These are phyloP conservation scores for Crithidia bombi DNA, from an alignment of 208 protist genomes.

Conservation along the genomic window DNA sequence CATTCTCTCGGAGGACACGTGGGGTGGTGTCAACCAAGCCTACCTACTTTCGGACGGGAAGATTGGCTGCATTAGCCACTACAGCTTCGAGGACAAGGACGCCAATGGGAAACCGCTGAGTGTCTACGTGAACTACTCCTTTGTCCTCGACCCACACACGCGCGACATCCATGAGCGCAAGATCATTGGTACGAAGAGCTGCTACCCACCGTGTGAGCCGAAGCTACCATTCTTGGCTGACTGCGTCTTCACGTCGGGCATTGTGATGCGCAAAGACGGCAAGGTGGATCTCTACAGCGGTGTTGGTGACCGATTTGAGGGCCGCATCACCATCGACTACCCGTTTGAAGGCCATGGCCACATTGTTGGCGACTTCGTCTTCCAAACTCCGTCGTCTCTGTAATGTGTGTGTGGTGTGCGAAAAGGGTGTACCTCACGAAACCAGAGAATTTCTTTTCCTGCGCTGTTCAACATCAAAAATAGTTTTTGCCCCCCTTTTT, in stretches of 20 bases:
- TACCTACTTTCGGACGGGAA: constrained; percentile 46
- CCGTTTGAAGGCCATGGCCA: constrained; percentile 59
- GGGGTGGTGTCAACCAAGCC: constrained; percentile 54
- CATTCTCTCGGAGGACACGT: constrained; percentile 48
- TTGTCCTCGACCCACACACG: constrained; percentile 49
- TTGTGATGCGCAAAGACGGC: constrained; percentile 46
- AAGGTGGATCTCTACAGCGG: constrained; percentile 55
- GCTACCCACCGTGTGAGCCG: constrained; percentile 37
- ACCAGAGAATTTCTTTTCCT: constrained; percentile 31
- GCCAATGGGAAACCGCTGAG: constrained; percentile 38
- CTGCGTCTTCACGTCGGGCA: constrained; percentile 55
- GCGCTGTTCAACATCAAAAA: background rate
- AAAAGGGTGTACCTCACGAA: background rate
- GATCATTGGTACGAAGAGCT: constrained; percentile 48
- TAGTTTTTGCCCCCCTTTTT: background rate
- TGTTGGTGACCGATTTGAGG: constrained; percentile 40
- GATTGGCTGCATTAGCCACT: constrained; percentile 53
- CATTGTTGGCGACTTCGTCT: constrained; percentile 47
- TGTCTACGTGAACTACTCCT: constrained; percentile 49
- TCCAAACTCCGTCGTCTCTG: constrained; percentile 28
- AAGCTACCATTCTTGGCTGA: constrained; percentile 41
- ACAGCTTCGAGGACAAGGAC: constrained; percentile 48
- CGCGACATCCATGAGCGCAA: constrained; percentile 50
- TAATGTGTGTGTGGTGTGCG: background rate
- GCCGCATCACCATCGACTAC: constrained; percentile 58